These are phyloP conservation scores for Castanospermum australe DNA, from an alignment of 306 rosid genomes.

Conservation along the genomic window DNA sequence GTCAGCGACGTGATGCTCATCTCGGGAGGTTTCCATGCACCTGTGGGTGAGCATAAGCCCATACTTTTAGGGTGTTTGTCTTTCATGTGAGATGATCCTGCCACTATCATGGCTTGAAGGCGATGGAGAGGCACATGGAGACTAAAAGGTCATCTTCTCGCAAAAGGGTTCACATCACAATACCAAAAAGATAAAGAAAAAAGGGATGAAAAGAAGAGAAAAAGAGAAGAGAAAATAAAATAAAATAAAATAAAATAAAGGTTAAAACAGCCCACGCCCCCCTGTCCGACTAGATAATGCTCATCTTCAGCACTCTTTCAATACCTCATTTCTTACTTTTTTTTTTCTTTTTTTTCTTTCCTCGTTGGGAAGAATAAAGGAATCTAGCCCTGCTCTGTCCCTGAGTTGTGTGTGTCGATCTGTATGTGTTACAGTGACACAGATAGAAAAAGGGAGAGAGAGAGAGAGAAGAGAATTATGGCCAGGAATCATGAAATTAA, in stretches of 20 bases:
- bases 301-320: constrained; percentile 31
- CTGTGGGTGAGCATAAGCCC: constrained; percentile 23
- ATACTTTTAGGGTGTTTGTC: constrained; percentile 76
- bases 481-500: not conserved
- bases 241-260: no score
- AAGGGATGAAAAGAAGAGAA: constrained; percentile 50
- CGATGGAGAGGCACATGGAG: constrained; percentile 94
- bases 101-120: constrained; percentile 52
- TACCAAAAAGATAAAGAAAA: constrained; percentile 75
- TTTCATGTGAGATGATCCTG: constrained; percentile 74
- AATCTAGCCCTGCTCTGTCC: constrained; percentile 37
- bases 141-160: constrained; percentile 79
- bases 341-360: no score
- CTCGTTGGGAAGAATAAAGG: constrained; percentile 46
- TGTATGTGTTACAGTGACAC: constrained; percentile 35
- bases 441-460: constrained; percentile 25
- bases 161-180: constrained; percentile 59
- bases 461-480: not conserved
- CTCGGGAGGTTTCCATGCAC: not conserved
- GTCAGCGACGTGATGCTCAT: not conserved
- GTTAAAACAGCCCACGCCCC: constrained; percentile 77
- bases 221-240: not conserved
- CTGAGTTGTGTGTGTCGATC: constrained; percentile 33
- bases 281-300: constrained; percentile 56
- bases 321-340: constrained; percentile 19